Conservation (phyloP, 2,329 filamentous ascomycete species). For the Penicillium thymicola region DNA sequence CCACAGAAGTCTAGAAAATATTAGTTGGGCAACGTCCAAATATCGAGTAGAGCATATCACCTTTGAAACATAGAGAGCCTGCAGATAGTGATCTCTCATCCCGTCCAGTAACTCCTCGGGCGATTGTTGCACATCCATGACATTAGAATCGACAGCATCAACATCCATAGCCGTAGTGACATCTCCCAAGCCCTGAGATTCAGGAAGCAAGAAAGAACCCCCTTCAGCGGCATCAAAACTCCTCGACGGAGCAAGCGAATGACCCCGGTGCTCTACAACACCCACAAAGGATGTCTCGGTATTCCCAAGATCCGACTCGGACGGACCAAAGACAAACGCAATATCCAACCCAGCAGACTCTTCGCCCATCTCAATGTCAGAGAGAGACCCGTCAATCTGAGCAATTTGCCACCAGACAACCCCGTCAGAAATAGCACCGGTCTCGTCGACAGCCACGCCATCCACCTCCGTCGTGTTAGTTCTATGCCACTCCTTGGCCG, state of each 20-base stretch:
- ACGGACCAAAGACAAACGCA: constrained; percentile 30
- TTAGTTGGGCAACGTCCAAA: constrained; percentile 11
- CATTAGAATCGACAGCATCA: constrained; percentile 9
- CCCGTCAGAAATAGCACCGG: background rate
- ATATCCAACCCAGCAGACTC: constrained; percentile 28
- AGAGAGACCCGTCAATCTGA: constrained; percentile 29
- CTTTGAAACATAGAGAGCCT: constrained; percentile 45
- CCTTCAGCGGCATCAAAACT: background rate
- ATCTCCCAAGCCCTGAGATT: constrained; percentile 17
- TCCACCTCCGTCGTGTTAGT: constrained; percentile 3
- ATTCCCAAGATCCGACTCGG: constrained; percentile 1
- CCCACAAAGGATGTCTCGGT: constrained; percentile 20
- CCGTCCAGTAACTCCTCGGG: constrained; percentile 37
- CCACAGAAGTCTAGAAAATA: constrained; percentile 43
- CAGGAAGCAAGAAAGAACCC: constrained; percentile 2
- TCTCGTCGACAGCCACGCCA: constrained; percentile 1
- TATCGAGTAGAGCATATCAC: constrained; percentile 17
- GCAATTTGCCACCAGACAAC: constrained; percentile 38
- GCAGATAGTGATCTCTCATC: constrained; percentile 41
- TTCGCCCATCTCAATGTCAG: constrained; percentile 18
- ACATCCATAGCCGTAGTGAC: constrained; percentile 10
- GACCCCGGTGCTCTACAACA: constrained; percentile 14
- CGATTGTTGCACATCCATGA: constrained; percentile 23
- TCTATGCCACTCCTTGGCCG: constrained; percentile 32
- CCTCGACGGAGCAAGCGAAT: constrained; percentile 13